Conservation (phyloP, 805 yeast genomes). For the Huiozyma sinensis region DNA sequence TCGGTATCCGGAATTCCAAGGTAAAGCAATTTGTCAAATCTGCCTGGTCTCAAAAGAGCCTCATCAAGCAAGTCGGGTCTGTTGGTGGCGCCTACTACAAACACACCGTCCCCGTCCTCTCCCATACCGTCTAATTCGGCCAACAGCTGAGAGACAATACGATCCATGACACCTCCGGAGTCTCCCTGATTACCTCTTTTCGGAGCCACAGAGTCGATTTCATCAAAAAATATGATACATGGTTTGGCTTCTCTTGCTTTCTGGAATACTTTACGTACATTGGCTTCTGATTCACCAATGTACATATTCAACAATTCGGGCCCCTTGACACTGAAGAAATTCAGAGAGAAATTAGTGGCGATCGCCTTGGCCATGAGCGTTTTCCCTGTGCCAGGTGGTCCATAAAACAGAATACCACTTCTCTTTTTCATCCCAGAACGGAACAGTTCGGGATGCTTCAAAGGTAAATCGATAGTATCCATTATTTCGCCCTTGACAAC, state of each 20-base stretch:
- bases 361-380: conserved; percentile 93
- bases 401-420: conserved; percentile 89
- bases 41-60: conserved; percentile 84
- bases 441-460: conserved; percentile 85
- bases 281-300: conserved; percentile 97
- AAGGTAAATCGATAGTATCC: conserved; percentile 93
- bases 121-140: conserved; percentile 98
- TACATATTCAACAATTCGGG: conserved; percentile 96
- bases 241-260: conserved; percentile 94
- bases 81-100: conserved; percentile 98
- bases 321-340: conserved; percentile 93
- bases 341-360: conserved; percentile 88
- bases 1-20: conserved; percentile 88
- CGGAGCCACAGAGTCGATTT: conserved; percentile 95
- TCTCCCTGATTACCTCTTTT: conserved; percentile 98
- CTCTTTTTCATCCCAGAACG: conserved; percentile 84
- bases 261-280: conserved; percentile 89
- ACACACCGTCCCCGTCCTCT: conserved; percentile 71
- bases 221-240: conserved; percentile 95
- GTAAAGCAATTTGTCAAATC: conserved; percentile 92
- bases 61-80: conserved; percentile 93
- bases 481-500: conserved; percentile 82
- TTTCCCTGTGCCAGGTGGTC: conserved; percentile 98
- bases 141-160: conserved; percentile 88
- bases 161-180: conserved; percentile 98